Evolutionary conservation across 2,329 filamentous ascomycete genomes (phyloP).

Genomic region (Talaromyces rugulosus): DNA sequence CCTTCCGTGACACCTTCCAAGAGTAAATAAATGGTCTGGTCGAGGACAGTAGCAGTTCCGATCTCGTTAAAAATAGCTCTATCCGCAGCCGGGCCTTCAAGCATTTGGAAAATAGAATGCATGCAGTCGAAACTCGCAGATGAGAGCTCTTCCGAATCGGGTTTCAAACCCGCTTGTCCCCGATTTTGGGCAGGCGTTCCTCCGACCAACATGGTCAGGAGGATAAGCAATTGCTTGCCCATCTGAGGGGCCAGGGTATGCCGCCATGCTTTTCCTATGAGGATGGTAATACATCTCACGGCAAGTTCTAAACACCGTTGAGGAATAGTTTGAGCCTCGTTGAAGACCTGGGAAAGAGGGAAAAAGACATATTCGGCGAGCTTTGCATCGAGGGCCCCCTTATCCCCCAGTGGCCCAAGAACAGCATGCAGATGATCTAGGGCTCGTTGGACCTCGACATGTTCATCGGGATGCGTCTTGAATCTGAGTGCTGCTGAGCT

Average conservation of each 20-base stretch:
- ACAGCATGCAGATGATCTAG: slow-evolving; percentile 42
- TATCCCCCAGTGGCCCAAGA: slow-evolving; percentile 36
- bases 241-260: slow-evolving; percentile 65
- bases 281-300: slow-evolving; percentile 67
- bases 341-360: slow-evolving; percentile 81
- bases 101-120: slow-evolving; percentile 58
- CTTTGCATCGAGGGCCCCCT: slow-evolving; percentile 64
- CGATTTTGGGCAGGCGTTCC: slow-evolving; percentile 58
- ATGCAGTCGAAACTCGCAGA: slow-evolving; percentile 68
- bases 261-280: slow-evolving; percentile 78
- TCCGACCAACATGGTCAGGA: slow-evolving; percentile 77
- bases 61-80: slow-evolving; percentile 44
- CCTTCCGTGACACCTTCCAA: slow-evolving; percentile 68
- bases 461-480: slow-evolving; percentile 41
- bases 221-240: slow-evolving; percentile 74
- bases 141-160: slow-evolving; percentile 66
- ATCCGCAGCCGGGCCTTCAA: slow-evolving; percentile 47
- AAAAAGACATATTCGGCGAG: slow-evolving; percentile 95
- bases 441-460: slow-evolving; percentile 45
- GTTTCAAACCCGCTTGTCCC: slow-evolving; percentile 22
- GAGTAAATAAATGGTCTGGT: slow-evolving; percentile 75
- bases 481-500: slow-evolving; percentile 52
- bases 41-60: slow-evolving; percentile 69
- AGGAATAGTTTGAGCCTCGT: slow-evolving; percentile 67
- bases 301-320: slow-evolving; percentile 67